phyloP scores from a whole-genome alignment of 352 stramenopile species.

The Pythium phragmiticola region DNA sequence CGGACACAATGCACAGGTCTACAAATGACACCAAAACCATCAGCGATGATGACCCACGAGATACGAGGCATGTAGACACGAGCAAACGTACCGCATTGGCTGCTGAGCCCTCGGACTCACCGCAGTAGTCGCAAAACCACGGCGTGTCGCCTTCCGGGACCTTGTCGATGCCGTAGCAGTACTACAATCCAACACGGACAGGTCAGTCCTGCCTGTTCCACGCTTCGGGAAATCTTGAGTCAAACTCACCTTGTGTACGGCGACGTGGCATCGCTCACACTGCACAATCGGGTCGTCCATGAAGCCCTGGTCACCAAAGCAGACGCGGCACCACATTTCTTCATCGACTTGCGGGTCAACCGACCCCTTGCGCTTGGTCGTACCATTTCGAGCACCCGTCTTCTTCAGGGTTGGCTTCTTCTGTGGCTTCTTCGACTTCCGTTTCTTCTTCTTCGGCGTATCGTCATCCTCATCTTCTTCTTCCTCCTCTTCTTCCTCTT shows the following conservation, averaged over 20 bases:
- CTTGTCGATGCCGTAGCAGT: conserved; percentile 83
- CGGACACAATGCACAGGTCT: conserved; percentile 80
- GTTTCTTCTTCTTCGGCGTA: conserved; percentile 43
- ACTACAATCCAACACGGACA: conserved; percentile 37
- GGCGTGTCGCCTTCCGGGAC: conserved; percentile 79
- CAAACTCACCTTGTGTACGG: conserved; percentile 76
- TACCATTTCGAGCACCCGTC: conserved; percentile 20
- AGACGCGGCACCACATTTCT: conserved; percentile 90
- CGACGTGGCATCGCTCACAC: conserved; percentile 82
- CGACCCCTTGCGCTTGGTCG: conserved; percentile 22
- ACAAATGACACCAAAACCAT: conserved; percentile 8
- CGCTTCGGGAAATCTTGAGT: background rate
- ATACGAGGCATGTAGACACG: background rate
- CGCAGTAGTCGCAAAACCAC: conserved; percentile 87
- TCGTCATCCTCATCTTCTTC: conserved; percentile 36
- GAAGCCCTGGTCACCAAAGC: conserved; percentile 86
- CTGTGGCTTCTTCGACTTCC: conserved; percentile 36
- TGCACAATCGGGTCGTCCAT: conserved; percentile 87
- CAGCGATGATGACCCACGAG: background rate
- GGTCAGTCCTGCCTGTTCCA: background rate
- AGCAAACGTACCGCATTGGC: conserved; percentile 44
- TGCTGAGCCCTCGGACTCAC: conserved; percentile 36
- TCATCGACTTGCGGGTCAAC: conserved; percentile 68
- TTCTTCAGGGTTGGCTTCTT: conserved; percentile 25
- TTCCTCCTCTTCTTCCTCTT: conserved; percentile 40